These are phyloP conservation scores for Pelargonium fulgidum DNA, from an alignment of 441 rosid species.

Conservation along the genomic window DNA sequence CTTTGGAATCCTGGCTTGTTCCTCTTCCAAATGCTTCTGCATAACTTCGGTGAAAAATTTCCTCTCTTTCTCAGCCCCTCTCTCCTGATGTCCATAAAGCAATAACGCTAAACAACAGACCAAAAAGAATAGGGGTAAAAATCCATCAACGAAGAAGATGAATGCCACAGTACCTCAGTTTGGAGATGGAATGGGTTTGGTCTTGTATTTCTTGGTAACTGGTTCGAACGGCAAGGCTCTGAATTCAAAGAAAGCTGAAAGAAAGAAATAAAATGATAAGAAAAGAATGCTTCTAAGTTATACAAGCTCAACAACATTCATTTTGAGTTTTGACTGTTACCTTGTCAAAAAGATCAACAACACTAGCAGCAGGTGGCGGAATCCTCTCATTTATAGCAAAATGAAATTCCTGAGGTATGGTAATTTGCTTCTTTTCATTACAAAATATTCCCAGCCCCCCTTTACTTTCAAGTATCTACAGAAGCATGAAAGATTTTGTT, in stretches of 20 bases:
- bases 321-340: constrained; percentile 26
- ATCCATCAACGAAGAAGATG: constrained; percentile 1
- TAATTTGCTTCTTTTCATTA: constrained; percentile 67
- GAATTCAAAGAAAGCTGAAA: constrained; percentile 78
- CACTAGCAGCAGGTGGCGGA: constrained; percentile 45
- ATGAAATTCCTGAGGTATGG: constrained; percentile 84
- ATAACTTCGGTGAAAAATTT: constrained; percentile 48
- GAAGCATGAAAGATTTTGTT: constrained; percentile 10
- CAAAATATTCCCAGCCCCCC: constrained; percentile 83
- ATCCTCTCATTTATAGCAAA: constrained; percentile 84
- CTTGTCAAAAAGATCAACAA: constrained; percentile 76
- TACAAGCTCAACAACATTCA: background rate
- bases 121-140: constrained; percentile 11
- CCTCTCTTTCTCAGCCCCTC: constrained; percentile 85
- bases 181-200: constrained; percentile 86
- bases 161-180: constrained; percentile 55
- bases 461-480: constrained; percentile 89
- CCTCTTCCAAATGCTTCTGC: constrained; percentile 65
- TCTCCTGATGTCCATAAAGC: constrained; percentile 46
- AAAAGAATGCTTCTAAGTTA: background rate
- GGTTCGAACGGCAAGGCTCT: constrained; percentile 51
- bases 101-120: constrained; percentile 2
- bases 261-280: constrained; percentile 5
- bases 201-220: constrained; percentile 58
- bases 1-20: constrained; percentile 65